Evolutionary conservation across 257 asterid species (phyloP), one percentile per base, ranked within the genome.

Genomic region (Anisodus tanguticus): DNA sequence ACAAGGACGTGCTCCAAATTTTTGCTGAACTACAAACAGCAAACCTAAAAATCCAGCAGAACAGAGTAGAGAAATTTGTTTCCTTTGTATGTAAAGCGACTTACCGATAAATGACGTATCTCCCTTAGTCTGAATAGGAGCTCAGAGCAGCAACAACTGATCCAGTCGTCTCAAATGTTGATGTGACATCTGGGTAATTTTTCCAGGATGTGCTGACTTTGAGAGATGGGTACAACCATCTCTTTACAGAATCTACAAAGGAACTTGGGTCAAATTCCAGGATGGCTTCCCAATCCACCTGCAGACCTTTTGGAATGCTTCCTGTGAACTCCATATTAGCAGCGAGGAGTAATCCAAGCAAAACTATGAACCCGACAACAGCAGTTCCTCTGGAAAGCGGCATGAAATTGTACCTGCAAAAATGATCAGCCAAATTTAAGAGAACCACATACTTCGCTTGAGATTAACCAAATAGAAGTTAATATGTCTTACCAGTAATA

Each of bases 271-370:
- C 93, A 3, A 90, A 87, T 85, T 93, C 94, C 37, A 97, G 92
- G 84, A 94, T 91, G 85, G 99, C 99, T 85, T 97, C 99, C 99
- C 99, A 97, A 54, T 97, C 98, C 83, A 94, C 89, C 94, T 97
- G 98, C 54, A 93, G 72, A 11, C 97, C 98, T 84, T 92, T 93
- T 0, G 99, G 99, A 83, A 97, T 91, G 90, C 91, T 93, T 83
- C 98, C 99, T 15, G 93, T 91, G 90, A 93, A 94, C 87, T 97
- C 98, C 98, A 97, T 94, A 86, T 97, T 97, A 79, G 98, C 98
- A 2, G 99, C 99, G 51, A 97, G 97, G 45, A 95, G 85, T 83
- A 97, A 87, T 81, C 99, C 98, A 26, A 97, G 97, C 87, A 94
- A 85, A 86, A 94, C 98, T 53, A 91, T 86, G 16, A 94, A 88